phyloP scores from a whole-genome alignment of 1,284 basidiomycete species.

The Trichosporon asahii region DNA sequence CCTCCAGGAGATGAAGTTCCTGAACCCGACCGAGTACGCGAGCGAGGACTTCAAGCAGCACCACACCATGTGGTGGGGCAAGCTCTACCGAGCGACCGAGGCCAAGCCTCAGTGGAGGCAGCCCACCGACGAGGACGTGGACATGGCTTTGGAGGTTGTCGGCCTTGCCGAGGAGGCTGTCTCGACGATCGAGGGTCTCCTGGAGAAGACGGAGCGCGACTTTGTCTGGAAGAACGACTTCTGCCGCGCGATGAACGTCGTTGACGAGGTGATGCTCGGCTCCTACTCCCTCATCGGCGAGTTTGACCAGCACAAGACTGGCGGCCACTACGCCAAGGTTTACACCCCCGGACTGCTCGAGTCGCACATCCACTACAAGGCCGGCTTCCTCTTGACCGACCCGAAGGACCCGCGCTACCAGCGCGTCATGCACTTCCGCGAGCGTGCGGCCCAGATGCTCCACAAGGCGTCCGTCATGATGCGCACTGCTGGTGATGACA shows the following conservation, averaged over 20 bases:
- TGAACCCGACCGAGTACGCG: slow-evolving; percentile 79
- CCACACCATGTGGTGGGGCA: slow-evolving; percentile 80
- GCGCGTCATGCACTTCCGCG: slow-evolving; percentile 61
- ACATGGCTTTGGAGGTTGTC: slow-evolving; percentile 76
- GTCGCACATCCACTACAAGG: slow-evolving; percentile 62
- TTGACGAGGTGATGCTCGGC: slow-evolving; percentile 40
- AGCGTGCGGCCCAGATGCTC: slow-evolving; percentile 67
- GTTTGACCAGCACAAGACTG: slow-evolving; percentile 40
- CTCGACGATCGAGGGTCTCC: slow-evolving; percentile 63
- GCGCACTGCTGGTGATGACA: slow-evolving; percentile 68
- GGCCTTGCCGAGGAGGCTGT: slow-evolving; percentile 59
- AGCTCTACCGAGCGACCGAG: slow-evolving; percentile 72
- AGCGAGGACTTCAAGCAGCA: slow-evolving; percentile 70
- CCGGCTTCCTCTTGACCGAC: slow-evolving; percentile 72
- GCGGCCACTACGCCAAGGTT: slow-evolving; percentile 34
- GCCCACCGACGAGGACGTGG: slow-evolving; percentile 58
- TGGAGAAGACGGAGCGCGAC: slow-evolving; percentile 59
- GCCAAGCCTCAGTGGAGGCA: slow-evolving; percentile 84
- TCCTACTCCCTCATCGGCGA: slow-evolving; percentile 46
- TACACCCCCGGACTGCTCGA: slow-evolving; percentile 62
- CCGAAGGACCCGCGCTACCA: slow-evolving; percentile 72
- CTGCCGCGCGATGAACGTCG: slow-evolving; percentile 64
- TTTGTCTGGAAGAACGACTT: slow-evolving; percentile 84
- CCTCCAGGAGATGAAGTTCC: slow-evolving; percentile 73
- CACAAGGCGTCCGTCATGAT: slow-evolving; percentile 68